Base-by-base conservation (phyloP, 2,329 filamentous ascomycete genomes). In the Talaromyces marneffei region DNA sequence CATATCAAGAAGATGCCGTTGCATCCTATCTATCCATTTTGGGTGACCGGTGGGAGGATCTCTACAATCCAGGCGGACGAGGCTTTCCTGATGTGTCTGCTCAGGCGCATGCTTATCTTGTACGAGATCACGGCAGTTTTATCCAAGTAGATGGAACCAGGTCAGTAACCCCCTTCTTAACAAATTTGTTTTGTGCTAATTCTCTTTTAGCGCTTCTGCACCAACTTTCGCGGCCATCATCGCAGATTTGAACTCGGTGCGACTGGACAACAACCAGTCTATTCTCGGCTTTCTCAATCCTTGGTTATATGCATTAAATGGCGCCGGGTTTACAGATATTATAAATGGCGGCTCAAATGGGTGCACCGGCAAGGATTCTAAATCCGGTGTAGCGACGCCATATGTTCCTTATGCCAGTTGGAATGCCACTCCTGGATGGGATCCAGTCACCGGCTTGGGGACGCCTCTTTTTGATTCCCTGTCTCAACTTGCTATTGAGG, bases 191-290 rank as follows among this genome's bases (percentile, higher is more conserved):
- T 18, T 27, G 5, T 33, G 31, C 64, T 40, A 66, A 65, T 64
- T 25, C 48, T 57, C 20, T 8, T 53, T 35, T 54, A 77, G 75
- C 69, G 86, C 87, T 0, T 82, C 87, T 2, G 76, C 84, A 0
- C 88, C 88, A 0, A 77, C 85, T 0, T 82, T 87, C 55, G 86
- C 87, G 0, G 81, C 81, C 14, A 80, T 91, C 64, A 75, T 91
- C 54, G 80, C 83, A 0, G 79, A 89, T 39, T 72, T 91, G 56
- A 90, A 90, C 68, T 84, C 86, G 62, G 81, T 83, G 23, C 78
- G 86, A 33, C 72, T 88, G 53, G 75, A 80, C 16, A 75, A 76
- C n/a, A 83, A 83, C 1, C 80, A 80, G 68, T 70, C 80, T 6
- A 68, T 76, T 0, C 72, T 87, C 66, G 85, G 85, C 1, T 87